phyloP scores from a whole-genome alignment of 2,329 filamentous ascomycete species.

The Alternaria dauci region DNA sequence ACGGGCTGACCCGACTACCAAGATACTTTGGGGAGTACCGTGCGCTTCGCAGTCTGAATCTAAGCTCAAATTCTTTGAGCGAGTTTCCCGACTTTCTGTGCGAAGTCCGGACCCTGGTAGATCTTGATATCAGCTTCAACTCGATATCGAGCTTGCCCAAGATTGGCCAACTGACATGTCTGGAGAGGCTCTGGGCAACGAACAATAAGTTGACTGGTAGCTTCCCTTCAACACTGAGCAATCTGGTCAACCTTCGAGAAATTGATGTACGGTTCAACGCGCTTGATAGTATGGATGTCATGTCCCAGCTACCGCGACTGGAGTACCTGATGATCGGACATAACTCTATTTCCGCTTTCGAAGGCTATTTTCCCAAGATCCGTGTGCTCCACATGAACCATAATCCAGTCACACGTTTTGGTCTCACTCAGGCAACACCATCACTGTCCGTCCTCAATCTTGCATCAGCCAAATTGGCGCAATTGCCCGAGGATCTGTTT shows the following conservation, averaged over 20 bases:
- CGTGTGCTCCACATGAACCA: slow-evolving; percentile 89
- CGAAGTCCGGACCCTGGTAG: slow-evolving; percentile 81
- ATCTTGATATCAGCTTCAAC: slow-evolving; percentile 97
- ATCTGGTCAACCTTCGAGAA: slow-evolving; percentile 82
- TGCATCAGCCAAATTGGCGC: slow-evolving; percentile 88
- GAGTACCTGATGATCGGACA: slow-evolving; percentile 91
- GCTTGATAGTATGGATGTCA: slow-evolving; percentile 86
- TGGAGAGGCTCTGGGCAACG: slow-evolving; percentile 92
- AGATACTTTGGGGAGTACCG: slow-evolving; percentile 83
- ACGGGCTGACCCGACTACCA: slow-evolving; percentile 81
- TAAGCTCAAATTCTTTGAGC: slow-evolving; percentile 92
- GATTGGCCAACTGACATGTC: slow-evolving; percentile 77
- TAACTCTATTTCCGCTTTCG: slow-evolving; percentile 89
- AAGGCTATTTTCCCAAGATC: slow-evolving; percentile 85
- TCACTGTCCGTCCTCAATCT: slow-evolving; percentile 88
- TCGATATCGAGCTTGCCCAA: slow-evolving; percentile 80
- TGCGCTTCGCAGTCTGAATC: slow-evolving; percentile 80
- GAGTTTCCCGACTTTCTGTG: slow-evolving; percentile 87
- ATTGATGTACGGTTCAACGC: slow-evolving; percentile 94
- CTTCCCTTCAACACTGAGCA: slow-evolving; percentile 75
- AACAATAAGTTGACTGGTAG: slow-evolving; percentile 87
- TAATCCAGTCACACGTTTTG: slow-evolving; percentile 94
- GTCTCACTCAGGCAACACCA: slow-evolving; percentile 77
- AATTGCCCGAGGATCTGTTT: slow-evolving; percentile 86
- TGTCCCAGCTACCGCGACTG: slow-evolving; percentile 82